Conservation (phyloP, 805 yeast species). For the Candida nemodendra region DNA sequence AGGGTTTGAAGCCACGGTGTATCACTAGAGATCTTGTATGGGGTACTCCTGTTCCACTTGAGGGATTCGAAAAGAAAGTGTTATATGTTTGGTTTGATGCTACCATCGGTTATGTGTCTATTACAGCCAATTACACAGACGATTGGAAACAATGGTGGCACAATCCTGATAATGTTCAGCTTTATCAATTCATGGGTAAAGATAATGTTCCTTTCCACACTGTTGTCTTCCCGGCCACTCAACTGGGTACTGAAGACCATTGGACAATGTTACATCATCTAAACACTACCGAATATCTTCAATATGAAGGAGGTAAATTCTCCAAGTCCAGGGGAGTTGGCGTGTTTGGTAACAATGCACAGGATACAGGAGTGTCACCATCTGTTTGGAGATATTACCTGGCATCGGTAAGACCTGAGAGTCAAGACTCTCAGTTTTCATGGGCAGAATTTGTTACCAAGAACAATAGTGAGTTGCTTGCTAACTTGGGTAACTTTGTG, state of each 20-base stretch:
- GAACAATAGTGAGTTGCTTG: slow-evolving; percentile 90
- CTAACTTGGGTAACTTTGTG: slow-evolving; percentile 95
- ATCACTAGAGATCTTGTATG: slow-evolving; percentile 95
- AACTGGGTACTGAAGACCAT: slow-evolving; percentile 79
- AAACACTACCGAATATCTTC: slow-evolving; percentile 93
- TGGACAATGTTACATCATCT: slow-evolving; percentile 93
- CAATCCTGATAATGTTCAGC: slow-evolving; percentile 80
- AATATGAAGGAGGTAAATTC: slow-evolving; percentile 97
- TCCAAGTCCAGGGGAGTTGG: slow-evolving; percentile 98
- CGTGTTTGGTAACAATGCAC: slow-evolving; percentile 96
- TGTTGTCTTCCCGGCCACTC: slow-evolving; percentile 93
- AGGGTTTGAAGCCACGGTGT: slow-evolving; percentile 90
- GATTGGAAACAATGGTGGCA: slow-evolving; percentile 95
- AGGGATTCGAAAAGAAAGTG: slow-evolving; percentile 83
- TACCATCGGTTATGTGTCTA: slow-evolving; percentile 92
- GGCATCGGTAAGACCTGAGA: slow-evolving; percentile 90
- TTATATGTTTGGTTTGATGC: slow-evolving; percentile 99
- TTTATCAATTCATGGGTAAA: slow-evolving; percentile 98
- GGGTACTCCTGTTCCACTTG: slow-evolving; percentile 98
- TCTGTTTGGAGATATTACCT: slow-evolving; percentile 98
- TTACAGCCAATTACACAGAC: slow-evolving; percentile 86
- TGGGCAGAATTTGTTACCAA: slow-evolving; percentile 95
- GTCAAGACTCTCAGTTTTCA: slow-evolving; percentile 93
- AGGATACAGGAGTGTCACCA: slow-evolving; percentile 86
- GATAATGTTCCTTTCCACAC: slow-evolving; percentile 99